Evolutionary conservation across 2,329 filamentous ascomycete genomes (phyloP).

Genomic region (Huntiella bhutanensis): DNA sequence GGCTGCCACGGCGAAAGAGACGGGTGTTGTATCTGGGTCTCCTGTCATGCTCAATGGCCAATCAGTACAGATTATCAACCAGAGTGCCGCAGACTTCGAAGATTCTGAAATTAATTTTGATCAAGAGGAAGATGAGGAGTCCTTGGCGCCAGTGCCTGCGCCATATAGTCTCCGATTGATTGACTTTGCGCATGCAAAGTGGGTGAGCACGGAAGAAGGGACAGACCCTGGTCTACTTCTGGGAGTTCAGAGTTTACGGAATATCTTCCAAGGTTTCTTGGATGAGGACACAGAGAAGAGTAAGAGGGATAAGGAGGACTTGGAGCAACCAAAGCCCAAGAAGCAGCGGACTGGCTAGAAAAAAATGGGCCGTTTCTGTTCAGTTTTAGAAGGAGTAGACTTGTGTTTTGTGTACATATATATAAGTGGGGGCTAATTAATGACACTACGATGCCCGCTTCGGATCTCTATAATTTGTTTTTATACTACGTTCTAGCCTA

Average conservation of each 20-base stretch:
- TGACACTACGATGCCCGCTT: background rate
- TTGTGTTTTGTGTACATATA: background rate
- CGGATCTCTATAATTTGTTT: background rate
- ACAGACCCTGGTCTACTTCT: constrained; percentile 67
- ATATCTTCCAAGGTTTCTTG: constrained; percentile 51
- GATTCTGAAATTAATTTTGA: constrained; percentile 11
- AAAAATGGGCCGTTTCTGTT: too few relatives aligned
- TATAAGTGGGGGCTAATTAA: background rate
- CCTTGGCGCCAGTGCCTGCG: constrained; percentile 29
- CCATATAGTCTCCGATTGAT: constrained; percentile 65
- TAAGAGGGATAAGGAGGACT: background rate
- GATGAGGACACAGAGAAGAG: constrained; percentile 1
- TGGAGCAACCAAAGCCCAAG: background rate
- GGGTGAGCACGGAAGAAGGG: constrained; percentile 54
- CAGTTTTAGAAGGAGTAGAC: background rate
- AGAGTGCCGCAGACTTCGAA: constrained; percentile 8
- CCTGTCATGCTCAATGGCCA: constrained; percentile 8
- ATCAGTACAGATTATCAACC: background rate
- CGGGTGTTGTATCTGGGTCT: constrained; percentile 23
- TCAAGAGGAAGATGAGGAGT: constrained; percentile 25
- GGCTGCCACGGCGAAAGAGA: constrained; percentile 36
- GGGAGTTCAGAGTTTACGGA: constrained; percentile 52
- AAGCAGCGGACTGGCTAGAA: constrained; percentile 1
- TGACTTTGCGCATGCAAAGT: constrained; percentile 86
- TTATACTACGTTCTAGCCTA: constrained; percentile 25